Evolutionary conservation across 2,329 filamentous ascomycete species (phyloP), one percentile per base, ranked within the genome.

Genomic region (Cladophialophora immunda): DNA sequence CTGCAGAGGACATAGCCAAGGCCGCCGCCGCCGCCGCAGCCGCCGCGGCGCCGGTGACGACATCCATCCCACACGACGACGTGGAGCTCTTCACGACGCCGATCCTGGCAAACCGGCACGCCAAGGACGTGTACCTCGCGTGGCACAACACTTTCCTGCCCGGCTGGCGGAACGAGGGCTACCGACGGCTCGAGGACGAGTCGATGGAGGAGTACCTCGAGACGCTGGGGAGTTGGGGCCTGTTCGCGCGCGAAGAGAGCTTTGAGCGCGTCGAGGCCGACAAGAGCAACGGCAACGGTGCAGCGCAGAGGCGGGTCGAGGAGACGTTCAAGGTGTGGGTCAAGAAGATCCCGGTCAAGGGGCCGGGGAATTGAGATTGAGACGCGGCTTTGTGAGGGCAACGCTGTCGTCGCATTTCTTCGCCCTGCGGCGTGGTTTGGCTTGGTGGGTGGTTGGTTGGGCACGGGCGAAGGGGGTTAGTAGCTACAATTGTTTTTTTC

Each of bases 291-390:
- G 30, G 22, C 13, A 5, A n/a, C n/a, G n/a, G 15, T 30, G 29
- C 29, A 15, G 19, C 9, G 57, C 17, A 22, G 32, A 53, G 53
- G 38, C 62, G 32, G 56, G 65, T 62, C 15, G 61, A 65, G 25
- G 71, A 73, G 53, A 66, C 30, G 36, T 67, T 70, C 57, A 68
- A 65, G 41, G 68, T 73, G 8, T 71, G 68, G 68, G 71, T 73
- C 4, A 59, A 62, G 50, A 68, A 63, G 58, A 55, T 62, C n/a
- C 62, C 66, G 27, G 66, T 70, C 19, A 50, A 58, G 9, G 72
- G 72, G 9, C 72, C 72, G 9, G 60, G 61, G 11, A 73, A 73
- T 62, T 73, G 32, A 34, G 32, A 11, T 30, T 30, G 29, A 30
- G 8, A 30, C 8, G 29, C 29, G 8, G 29, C 4, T 30, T 4